Evolutionary conservation across 179 eudicot species (phyloP).

Genomic region (Carnegiea gigantea): DNA sequence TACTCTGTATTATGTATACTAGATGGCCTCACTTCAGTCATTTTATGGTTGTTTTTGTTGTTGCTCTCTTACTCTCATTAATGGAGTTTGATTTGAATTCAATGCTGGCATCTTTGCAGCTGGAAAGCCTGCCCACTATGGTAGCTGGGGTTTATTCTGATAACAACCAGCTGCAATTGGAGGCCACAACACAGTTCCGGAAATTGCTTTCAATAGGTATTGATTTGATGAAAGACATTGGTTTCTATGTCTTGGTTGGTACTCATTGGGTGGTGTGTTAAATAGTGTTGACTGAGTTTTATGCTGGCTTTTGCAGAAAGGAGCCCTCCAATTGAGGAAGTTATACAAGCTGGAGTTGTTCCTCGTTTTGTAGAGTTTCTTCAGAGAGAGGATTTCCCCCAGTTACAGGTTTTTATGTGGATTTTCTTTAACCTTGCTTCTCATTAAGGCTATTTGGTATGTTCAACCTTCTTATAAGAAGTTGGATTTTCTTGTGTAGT

Average conservation of each 20-base stretch:
- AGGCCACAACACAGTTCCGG: constrained; percentile 82
- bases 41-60: background rate
- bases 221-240: background rate
- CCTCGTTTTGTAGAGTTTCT: constrained; percentile 90
- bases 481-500: constrained; percentile 18
- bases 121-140: constrained; percentile 61
- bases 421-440: background rate
- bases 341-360: constrained; percentile 85
- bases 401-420: constrained; percentile 64
- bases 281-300: background rate
- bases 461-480: background rate
- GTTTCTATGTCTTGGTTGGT: background rate
- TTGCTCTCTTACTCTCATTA: background rate
- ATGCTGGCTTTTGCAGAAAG: constrained; percentile 50
- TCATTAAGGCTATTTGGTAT: background rate
- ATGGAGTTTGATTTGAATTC: constrained; percentile 14
- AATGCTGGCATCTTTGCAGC: constrained; percentile 32
- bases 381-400: constrained; percentile 82
- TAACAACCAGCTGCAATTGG: constrained; percentile 55
- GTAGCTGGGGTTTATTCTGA: constrained; percentile 56
- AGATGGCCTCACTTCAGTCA: background rate
- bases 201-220: constrained; percentile 90
- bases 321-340: constrained; percentile 96
- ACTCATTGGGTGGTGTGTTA: background rate
- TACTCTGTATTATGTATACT: background rate